Percentiles rank a stretch among this genome's conserved stretches.
Evolutionary conservation across 371 early-diverging fungal genomes (phyloP).

Genomic region (Mucor ambiguus): DNA sequence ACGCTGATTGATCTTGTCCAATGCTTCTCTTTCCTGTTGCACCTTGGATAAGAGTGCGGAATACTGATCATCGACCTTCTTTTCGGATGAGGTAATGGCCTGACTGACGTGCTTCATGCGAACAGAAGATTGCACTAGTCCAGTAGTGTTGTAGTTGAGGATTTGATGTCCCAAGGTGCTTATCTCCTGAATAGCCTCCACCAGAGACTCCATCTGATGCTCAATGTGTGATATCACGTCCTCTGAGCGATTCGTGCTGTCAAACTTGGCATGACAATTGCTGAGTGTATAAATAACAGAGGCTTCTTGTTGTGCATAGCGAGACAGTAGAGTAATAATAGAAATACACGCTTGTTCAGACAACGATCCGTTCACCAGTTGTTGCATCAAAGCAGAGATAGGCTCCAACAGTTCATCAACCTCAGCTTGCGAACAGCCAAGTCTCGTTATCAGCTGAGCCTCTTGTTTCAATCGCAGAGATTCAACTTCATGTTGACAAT

Average conservation of each 20-base stretch:
- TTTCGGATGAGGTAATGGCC: neutral
- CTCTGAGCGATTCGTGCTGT: neutral
- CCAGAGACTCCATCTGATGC: constrained; percentile 16
- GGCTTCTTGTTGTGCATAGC: neutral
- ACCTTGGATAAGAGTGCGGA: neutral
- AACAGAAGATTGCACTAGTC: neutral
- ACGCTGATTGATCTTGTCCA: constrained; percentile 2
- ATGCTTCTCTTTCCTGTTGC: neutral
- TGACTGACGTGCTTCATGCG: neutral
- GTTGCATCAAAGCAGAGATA: neutral
- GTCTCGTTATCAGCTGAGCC: neutral
- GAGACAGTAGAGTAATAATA: neutral
- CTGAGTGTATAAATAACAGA: neutral
- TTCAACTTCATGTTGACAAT: constrained; percentile 4
- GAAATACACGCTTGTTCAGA: constrained; percentile 10
- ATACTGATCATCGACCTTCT: neutral
- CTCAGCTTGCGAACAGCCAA: neutral
- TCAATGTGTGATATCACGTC: constrained; percentile 17
- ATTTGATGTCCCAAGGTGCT: neutral
- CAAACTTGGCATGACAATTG: neutral
- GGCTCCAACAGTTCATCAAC: constrained; percentile 1
- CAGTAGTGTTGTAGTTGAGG: neutral
- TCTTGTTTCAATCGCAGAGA: neutral
- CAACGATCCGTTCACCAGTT: neutral
- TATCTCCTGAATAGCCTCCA: constrained; percentile 16